A percentile compares a stretch with the other conserved stretches of the same genome.
These are phyloP conservation scores for Elsinoe ampelina DNA, from an alignment of 2,329 filamentous ascomycete genomes.

Conservation along the genomic window DNA sequence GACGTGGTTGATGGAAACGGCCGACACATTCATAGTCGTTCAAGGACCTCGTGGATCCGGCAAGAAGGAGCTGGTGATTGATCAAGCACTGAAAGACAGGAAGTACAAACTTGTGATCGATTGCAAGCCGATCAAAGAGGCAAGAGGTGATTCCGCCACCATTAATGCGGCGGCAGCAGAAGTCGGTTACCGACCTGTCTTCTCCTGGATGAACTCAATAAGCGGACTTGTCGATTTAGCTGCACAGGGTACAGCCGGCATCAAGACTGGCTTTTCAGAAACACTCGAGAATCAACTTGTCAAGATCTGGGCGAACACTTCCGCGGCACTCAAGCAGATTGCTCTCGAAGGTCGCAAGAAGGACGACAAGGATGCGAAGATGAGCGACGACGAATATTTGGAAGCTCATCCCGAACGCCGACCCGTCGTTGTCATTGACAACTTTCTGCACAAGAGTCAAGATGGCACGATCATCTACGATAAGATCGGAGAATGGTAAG, in stretches of 20 bases:
- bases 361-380: constrained; percentile 59
- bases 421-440: constrained; percentile 81
- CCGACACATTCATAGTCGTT: constrained; percentile 86
- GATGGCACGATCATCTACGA: constrained; percentile 41
- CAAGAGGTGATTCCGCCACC: constrained; percentile 74
- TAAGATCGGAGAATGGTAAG: constrained; percentile 60
- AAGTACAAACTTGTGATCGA: constrained; percentile 77
- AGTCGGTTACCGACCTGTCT: constrained; percentile 86
- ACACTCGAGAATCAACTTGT: constrained; percentile 79
- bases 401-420: constrained; percentile 79
- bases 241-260: constrained; percentile 84
- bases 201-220: constrained; percentile 92
- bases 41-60: constrained; percentile 87
- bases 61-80: constrained; percentile 77
- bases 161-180: constrained; percentile 72
- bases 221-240: constrained; percentile 88
- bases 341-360: constrained; percentile 61
- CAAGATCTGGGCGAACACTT: constrained; percentile 82
- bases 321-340: constrained; percentile 67
- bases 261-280: constrained; percentile 90
- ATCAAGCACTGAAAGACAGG: constrained; percentile 65
- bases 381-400: constrained; percentile 77
- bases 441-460: constrained; percentile 69
- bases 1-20: constrained; percentile 77
- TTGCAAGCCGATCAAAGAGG: constrained; percentile 88